Evolutionary conservation across 2,329 filamentous ascomycete genomes (phyloP).

Genomic region (Talaromyces islandicus): DNA sequence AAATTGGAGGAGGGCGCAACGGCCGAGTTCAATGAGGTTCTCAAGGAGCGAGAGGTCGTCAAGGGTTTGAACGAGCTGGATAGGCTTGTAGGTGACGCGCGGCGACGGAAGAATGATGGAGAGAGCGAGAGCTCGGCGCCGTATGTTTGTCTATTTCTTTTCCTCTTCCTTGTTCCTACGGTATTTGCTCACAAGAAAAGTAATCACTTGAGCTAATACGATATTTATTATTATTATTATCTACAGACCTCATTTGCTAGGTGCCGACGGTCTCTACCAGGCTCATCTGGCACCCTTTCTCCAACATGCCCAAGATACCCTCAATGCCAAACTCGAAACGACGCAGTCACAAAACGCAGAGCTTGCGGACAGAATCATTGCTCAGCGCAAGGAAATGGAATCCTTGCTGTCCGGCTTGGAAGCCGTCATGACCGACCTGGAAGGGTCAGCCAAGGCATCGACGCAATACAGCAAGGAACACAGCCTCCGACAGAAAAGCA

Average conservation of each 20-base stretch:
- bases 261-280: slow-evolving; percentile 50
- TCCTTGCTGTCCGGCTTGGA: slow-evolving; percentile 50
- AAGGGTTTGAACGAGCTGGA: slow-evolving; percentile 56
- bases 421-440: slow-evolving; percentile 51
- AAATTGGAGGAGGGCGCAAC: slow-evolving; percentile 53
- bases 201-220: neutral
- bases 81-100: slow-evolving; percentile 53
- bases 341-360: slow-evolving; percentile 50
- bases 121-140: slow-evolving; percentile 36
- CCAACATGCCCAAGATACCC: slow-evolving; percentile 41
- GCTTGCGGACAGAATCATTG: slow-evolving; percentile 45
- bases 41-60: slow-evolving; percentile 52
- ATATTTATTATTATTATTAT: neutral
- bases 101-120: slow-evolving; percentile 43
- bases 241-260: slow-evolving; percentile 52
- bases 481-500: slow-evolving; percentile 34
- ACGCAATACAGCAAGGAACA: slow-evolving; percentile 31
- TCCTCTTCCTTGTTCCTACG: neutral
- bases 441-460: slow-evolving; percentile 42
- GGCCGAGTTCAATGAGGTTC: slow-evolving; percentile 56
- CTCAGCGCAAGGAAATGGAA: slow-evolving; percentile 54
- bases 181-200: neutral
- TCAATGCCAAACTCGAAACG: slow-evolving; percentile 45
- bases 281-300: slow-evolving; percentile 56
- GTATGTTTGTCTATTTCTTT: slow-evolving; percentile 24